Evolutionary conservation across 2,329 filamentous ascomycete genomes (phyloP), one percentile per base, ranked within the genome.

Genomic region (Rutstroemia sp.): DNA sequence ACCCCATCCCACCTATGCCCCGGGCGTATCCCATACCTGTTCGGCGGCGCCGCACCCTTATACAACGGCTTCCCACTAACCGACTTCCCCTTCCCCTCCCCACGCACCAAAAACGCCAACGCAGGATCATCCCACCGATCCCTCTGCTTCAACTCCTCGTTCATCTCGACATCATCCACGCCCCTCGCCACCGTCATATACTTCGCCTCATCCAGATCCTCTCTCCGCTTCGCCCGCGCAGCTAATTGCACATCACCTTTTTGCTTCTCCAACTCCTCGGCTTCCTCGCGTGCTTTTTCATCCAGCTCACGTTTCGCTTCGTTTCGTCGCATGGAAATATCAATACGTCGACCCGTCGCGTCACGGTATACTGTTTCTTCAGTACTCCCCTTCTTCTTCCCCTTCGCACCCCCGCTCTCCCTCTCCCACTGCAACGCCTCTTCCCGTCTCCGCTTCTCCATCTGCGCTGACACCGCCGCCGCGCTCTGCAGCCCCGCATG

Each of bases 1-100:
- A 99, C 94, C 5, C 95, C 94, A 76, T 99, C 94, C 94, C 94
- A 99, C 62, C 90, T 79, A 74, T 95, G 90, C 0, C 94, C 95
- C 0, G 94, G 94, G 59, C 86, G 79, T 60, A 99, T 97, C 1
- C 89, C 90, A 74, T 97, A 97, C 19, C 94, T 80, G 77, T 99
- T 99, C 46, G 94, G 94, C 67, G 88, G 81, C 56, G 87, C 88
- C 0, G 86, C 80, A 0, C 92, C 94, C 59, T 83, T 75, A 70
- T 97, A 99, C 4, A 88, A 70, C 4, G 62, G 61, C 49, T 65
- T 70, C 42, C 65, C 64, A 45, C 39, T 19, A 14, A 10, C 39
- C 16, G 51, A 61, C 16, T 25, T 57, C 52, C 62, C 34, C 54
- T 65, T 2, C 64, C 63, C 23, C 61, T 61, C 42, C 58, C 61